Evolutionary conservation across 352 stramenopile species (phyloP).

Genomic region (Elongisporangium undulatum): DNA sequence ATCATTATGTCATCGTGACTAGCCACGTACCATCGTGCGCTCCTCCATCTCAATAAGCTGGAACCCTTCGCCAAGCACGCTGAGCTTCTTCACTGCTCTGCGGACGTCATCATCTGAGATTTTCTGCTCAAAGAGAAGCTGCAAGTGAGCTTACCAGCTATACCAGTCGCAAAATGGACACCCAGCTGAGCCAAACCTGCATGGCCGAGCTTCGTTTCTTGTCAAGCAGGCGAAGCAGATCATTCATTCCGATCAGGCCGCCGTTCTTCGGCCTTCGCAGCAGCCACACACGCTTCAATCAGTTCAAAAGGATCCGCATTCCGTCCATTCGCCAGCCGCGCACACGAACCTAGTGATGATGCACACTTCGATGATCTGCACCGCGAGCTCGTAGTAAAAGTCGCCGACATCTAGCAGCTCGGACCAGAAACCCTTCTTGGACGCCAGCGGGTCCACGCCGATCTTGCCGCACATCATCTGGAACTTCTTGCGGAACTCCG

Average conservation of each 20-base stretch:
- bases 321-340: background rate
- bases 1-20: background rate
- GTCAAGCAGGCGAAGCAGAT: conserved; percentile 63
- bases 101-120: conserved; percentile 93
- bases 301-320: background rate
- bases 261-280: conserved; percentile 69
- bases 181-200: conserved; percentile 26
- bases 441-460: conserved; percentile 96
- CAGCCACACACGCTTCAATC: background rate
- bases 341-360: conserved; percentile 82
- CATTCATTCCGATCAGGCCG: conserved; percentile 76
- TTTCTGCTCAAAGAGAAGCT: conserved; percentile 19
- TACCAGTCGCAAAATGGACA: background rate
- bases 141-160: conserved; percentile 1
- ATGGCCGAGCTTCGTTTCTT: conserved; percentile 62
- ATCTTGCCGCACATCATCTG: conserved; percentile 96
- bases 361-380: conserved; percentile 98
- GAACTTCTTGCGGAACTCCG: conserved; percentile 92
- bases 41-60: conserved; percentile 91
- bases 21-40: conserved; percentile 74
- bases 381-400: conserved; percentile 99
- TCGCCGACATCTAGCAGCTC: conserved; percentile 96
- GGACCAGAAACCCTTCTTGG: conserved; percentile 98
- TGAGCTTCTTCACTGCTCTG: conserved; percentile 94
- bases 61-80: conserved; percentile 92